Conservation (phyloP, 768 basidiomycete genomes). For the Tricholoma sp. region DNA sequence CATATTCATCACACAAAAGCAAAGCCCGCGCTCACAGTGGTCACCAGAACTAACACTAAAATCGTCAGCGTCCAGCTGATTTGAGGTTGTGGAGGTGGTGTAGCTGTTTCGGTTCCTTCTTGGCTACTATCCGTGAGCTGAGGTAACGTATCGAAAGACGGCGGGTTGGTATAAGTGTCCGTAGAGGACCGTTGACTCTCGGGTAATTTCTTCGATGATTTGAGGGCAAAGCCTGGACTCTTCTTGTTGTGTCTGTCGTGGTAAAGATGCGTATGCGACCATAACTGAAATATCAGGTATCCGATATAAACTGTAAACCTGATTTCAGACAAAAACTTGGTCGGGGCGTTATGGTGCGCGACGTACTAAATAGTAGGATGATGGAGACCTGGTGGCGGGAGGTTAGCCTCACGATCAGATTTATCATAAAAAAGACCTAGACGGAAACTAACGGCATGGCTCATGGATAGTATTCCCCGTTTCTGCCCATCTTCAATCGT, state of each 20-base stretch:
- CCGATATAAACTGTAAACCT: constrained; percentile 53
- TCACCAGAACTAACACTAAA: constrained; percentile 50
- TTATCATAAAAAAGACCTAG: neutral
- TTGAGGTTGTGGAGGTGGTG: constrained; percentile 38
- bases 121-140: neutral
- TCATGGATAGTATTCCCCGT: constrained; percentile 58
- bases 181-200: neutral
- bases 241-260: constrained; percentile 40
- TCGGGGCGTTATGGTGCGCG: neutral
- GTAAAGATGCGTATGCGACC: constrained; percentile 73
- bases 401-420: too few relatives aligned
- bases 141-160: neutral
- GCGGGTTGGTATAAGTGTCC: neutral
- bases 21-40: constrained; percentile 27
- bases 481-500: constrained; percentile 29
- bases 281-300: constrained; percentile 79
- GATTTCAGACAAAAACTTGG: neutral
- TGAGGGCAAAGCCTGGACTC: constrained; percentile 19
- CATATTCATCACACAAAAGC: neutral
- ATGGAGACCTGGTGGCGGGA: constrained; percentile 54
- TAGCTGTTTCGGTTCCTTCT: neutral
- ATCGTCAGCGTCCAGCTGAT: constrained; percentile 57
- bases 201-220: neutral
- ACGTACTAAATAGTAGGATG: constrained; percentile 66
- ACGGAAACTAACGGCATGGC: constrained; percentile 56